Base-by-base conservation (phyloP, 495 filamentous ascomycete species). In the Neurospora sp. region DNA sequence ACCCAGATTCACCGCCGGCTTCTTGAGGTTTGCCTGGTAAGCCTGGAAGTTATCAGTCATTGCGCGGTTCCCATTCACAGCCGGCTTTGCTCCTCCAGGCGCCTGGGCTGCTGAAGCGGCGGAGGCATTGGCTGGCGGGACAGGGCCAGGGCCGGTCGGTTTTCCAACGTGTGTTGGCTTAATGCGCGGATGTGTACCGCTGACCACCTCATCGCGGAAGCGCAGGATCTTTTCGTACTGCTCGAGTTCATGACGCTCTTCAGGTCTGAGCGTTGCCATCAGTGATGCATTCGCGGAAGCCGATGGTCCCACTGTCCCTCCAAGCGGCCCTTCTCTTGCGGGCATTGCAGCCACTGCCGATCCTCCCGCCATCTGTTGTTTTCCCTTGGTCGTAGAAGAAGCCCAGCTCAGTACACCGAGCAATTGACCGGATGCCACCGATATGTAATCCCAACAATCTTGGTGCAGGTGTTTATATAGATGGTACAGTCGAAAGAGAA, bases 111-210 rank as follows among this genome's bases (percentile, higher is more conserved):
- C 71, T 40, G 79, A 71, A 74, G 79, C 71, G 70, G 78, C 76
- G 72, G 72, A 69, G 40, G 73, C 70, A 75, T 68, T 44, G 72
- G 81, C 71, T 75, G 71, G 75, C 74, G 74, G 72, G 72, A 71
- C 69, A 73, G 69, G 42, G 73, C 68, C 71, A 66, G 53, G 37
- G 41, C 73, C 73, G 75, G 75, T 76, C 40, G 79, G 76, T 76
- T 90, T 90, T 75, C 85, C 87, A 73, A 88, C 84, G 70, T 87
- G 81, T 73, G 75, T 69, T 68, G 80, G 78, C 72, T 82, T 83
- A 81, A 82, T 82, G 80, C 81, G 81, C 73, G 80, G 80, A 59
- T 81, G 81, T 38, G 37, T 48, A 10, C 81, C 81, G 41, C 70
- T 59, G 22, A 79, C 38, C n/a, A 82, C 74, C 66, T 77, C 73